Percentiles rank a stretch among this genome's conserved stretches.
Conservation (phyloP, 139 green algal genomes). For the Micractinium sp. region DNA sequence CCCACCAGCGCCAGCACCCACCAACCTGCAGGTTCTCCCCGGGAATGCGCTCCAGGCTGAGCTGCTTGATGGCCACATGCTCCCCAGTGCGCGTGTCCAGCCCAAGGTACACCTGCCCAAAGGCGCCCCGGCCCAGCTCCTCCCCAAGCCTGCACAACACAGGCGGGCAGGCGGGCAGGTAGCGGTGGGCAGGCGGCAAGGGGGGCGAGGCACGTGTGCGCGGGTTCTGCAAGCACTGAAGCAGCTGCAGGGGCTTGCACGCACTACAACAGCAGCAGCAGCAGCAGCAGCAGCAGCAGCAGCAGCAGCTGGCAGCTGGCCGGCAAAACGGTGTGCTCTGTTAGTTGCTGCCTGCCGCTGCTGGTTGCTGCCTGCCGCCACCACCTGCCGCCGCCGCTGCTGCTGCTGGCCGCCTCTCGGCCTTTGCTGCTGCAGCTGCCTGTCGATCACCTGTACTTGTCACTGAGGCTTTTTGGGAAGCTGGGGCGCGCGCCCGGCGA, state of each 20-base stretch:
- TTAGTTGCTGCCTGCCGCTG: too few species aligned
- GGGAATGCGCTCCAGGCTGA: slow-evolving; percentile 29
- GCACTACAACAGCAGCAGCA: neutral
- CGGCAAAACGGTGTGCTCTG: neutral
- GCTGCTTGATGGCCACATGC: slow-evolving; percentile 92
- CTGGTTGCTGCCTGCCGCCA: too few species aligned
- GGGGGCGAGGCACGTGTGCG: neutral
- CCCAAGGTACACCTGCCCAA: slow-evolving; percentile 91
- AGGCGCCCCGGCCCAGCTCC: slow-evolving; percentile 91
- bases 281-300: neutral
- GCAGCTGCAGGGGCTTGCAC: neutral
- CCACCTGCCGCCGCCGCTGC: neutral
- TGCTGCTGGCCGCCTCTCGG: neutral
- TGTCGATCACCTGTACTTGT: slow-evolving; percentile 29
- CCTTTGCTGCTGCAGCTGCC: too few species aligned
- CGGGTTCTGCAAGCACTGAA: neutral
- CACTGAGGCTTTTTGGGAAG: slow-evolving; percentile 25
- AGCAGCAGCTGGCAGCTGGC: neutral
- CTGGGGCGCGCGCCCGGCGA: neutral
- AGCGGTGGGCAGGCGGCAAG: neutral
- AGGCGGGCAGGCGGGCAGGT: neutral
- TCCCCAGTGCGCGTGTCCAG: slow-evolving; percentile 85
- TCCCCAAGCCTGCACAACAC: slow-evolving; percentile 79
- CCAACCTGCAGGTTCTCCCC: slow-evolving; percentile 22
- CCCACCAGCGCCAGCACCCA: too few species aligned